These are phyloP conservation scores for Coemansia sp. DNA, from an alignment of 192 early-diverging fungal species.

Conservation along the genomic window DNA sequence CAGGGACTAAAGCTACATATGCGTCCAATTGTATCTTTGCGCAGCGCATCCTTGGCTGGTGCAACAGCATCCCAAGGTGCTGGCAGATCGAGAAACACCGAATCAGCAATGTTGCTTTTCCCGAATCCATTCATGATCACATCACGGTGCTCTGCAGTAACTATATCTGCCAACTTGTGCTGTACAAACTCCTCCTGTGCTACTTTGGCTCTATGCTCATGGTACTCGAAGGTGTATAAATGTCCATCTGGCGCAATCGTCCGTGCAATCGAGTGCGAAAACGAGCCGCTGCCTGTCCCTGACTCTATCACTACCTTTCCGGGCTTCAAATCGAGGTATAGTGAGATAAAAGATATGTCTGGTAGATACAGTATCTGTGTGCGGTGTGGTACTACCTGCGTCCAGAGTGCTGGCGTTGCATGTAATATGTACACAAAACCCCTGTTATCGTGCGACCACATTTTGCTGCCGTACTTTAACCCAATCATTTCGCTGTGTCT, in stretches of 20 bases:
- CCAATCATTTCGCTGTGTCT: slow-evolving; percentile 84
- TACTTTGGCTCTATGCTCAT: slow-evolving; percentile 70
- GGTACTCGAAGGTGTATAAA: slow-evolving; percentile 94
- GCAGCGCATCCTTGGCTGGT: slow-evolving; percentile 82
- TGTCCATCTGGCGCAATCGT: slow-evolving; percentile 84
- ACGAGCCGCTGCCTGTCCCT: slow-evolving; percentile 96
- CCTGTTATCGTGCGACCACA: slow-evolving; percentile 59
- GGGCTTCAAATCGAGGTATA: slow-evolving; percentile 79
- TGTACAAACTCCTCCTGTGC: slow-evolving; percentile 72
- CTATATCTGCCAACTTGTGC: slow-evolving; percentile 69
- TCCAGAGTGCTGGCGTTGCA: slow-evolving; percentile 97
- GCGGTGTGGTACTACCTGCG: slow-evolving; percentile 83
- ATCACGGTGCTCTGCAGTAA: slow-evolving; percentile 78
- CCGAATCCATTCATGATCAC: slow-evolving; percentile 80
- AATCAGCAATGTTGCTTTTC: slow-evolving; percentile 67
- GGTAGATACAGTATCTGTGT: slow-evolving; percentile 96
- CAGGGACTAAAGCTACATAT: slow-evolving; percentile 96
- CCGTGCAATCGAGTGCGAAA: slow-evolving; percentile 91
- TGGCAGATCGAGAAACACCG: slow-evolving; percentile 95
- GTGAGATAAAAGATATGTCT: slow-evolving; percentile 89
- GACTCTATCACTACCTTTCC: slow-evolving; percentile 85
- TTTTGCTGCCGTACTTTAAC: slow-evolving; percentile 78
- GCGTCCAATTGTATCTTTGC: slow-evolving; percentile 73
- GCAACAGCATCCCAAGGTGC: slow-evolving; percentile 93
- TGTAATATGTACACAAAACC: slow-evolving; percentile 84